Conservation (phyloP, 2,329 filamentous ascomycete species). For the Clonostachys chloroleuca region DNA sequence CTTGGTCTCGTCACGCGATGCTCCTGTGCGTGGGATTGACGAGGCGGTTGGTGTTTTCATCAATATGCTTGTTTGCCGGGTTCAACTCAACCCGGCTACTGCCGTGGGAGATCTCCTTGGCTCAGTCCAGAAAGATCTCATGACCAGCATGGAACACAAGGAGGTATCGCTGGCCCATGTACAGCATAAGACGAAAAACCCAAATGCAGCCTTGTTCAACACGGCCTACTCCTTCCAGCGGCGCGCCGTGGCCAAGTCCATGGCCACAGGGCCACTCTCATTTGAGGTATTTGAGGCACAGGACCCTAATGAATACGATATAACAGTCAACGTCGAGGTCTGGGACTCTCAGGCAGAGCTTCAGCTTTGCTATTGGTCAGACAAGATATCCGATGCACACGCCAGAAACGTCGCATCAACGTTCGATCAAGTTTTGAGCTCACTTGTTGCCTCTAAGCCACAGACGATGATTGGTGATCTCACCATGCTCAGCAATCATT, state of each 20-base stretch:
- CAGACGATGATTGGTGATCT: background rate
- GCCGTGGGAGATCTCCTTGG: background rate
- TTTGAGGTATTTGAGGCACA: constrained; percentile 8
- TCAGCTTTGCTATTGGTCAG: constrained; percentile 13
- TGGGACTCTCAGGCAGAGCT: constrained; percentile 10
- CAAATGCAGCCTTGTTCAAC: constrained; percentile 5
- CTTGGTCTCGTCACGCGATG: constrained; percentile 43
- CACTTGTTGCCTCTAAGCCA: background rate
- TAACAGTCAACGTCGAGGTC: constrained; percentile 12
- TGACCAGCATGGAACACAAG: constrained; percentile 1
- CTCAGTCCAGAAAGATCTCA: constrained; percentile 14
- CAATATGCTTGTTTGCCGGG: constrained; percentile 44
- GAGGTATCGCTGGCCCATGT: constrained; percentile 3
- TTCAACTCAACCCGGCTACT: background rate
- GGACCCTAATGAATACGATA: constrained; percentile 10
- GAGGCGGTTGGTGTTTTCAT: constrained; percentile 45
- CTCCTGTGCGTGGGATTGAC: constrained; percentile 37
- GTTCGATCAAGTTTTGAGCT: constrained; percentile 7
- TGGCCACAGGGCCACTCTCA: constrained; percentile 4
- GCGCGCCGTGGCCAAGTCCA: background rate
- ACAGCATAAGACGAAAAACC: constrained; percentile 1
- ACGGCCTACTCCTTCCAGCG: constrained; percentile 4
- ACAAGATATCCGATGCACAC: constrained; percentile 10
- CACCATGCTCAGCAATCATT: background rate
- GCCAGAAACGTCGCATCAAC: constrained; percentile 11